phyloP scores from a whole-genome alignment of 2,329 filamentous ascomycete species.

The Aureobasidium sp. region DNA sequence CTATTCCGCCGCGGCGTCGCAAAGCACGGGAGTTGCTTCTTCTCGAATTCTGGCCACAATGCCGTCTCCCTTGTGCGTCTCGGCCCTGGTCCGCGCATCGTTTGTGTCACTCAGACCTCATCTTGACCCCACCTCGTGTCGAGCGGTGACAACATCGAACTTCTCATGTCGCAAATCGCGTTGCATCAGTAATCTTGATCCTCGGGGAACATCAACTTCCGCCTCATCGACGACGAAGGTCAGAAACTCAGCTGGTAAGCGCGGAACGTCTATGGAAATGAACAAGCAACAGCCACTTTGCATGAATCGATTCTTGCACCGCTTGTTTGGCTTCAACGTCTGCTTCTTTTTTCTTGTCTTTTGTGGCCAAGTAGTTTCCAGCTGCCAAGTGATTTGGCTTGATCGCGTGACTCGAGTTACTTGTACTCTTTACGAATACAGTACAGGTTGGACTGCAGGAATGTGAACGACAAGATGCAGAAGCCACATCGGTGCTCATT shows the following conservation, averaged over 20 bases:
- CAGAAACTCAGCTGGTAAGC: neutral
- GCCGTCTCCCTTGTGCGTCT: neutral
- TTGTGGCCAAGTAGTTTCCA: neutral
- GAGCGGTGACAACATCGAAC: neutral
- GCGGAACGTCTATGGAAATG: neutral
- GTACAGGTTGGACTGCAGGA: neutral
- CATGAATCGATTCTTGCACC: neutral
- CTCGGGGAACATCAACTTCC: neutral
- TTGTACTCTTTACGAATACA: neutral
- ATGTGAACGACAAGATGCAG: neutral
- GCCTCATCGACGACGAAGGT: neutral
- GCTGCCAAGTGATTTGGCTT: conserved; percentile 4
- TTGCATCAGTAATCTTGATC: neutral
- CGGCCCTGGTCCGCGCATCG: neutral
- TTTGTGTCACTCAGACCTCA: neutral
- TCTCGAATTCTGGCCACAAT: neutral
- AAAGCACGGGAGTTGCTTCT: neutral
- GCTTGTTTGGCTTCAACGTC: neutral
- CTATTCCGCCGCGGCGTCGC: neutral
- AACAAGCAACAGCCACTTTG: conserved; percentile 4
- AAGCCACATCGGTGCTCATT: neutral
- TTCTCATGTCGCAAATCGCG: neutral
- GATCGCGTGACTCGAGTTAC: neutral
- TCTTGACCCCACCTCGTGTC: neutral
- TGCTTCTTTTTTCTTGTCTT: neutral